These are phyloP conservation scores for Fusarium redolens DNA, from an alignment of 2,329 filamentous ascomycete species.

Conservation along the genomic window DNA sequence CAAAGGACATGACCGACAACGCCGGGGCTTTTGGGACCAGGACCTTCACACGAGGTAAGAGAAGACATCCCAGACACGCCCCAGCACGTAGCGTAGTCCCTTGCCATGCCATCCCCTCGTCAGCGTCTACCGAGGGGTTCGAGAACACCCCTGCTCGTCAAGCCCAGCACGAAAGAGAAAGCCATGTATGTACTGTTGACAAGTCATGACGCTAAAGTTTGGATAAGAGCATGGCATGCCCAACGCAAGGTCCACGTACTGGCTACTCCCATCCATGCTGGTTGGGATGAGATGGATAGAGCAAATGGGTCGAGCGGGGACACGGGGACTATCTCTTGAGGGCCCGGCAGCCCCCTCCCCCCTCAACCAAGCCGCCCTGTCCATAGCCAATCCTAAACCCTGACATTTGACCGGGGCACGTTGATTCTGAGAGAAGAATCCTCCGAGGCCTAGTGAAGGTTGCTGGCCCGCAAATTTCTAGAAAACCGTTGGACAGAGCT, in stretches of 20 bases:
- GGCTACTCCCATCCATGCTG: conserved; percentile 37
- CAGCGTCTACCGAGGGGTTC: conserved; percentile 51
- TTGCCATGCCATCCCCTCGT: conserved; percentile 44
- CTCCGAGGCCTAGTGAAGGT: conserved; percentile 45
- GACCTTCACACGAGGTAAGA: conserved; percentile 42
- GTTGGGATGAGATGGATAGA: conserved; percentile 45
- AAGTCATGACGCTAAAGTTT: conserved; percentile 39
- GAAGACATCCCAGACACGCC: conserved; percentile 44
- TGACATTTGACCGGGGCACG: conserved; percentile 40
- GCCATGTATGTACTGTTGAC: conserved; percentile 45
- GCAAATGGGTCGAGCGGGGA: conserved; percentile 46
- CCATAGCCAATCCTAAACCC: conserved; percentile 42
- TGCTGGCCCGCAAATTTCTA: conserved; percentile 49
- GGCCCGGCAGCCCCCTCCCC: conserved; percentile 46
- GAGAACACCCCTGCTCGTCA: conserved; percentile 41
- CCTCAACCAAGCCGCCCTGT: conserved; percentile 38
- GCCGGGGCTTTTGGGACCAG: conserved; percentile 34
- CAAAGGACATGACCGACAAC: conserved; percentile 36
- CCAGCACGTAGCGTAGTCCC: conserved; percentile 40
- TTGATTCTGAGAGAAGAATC: conserved; percentile 48
- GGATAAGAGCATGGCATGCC: conserved; percentile 39
- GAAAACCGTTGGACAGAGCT: conserved; percentile 45
- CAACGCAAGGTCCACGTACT: conserved; percentile 38
- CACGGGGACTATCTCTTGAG: conserved; percentile 46
- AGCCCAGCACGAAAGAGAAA: conserved; percentile 38